Base-by-base conservation (phyloP, 108 stramenopile species). In the Conticribra weissflogii region DNA sequence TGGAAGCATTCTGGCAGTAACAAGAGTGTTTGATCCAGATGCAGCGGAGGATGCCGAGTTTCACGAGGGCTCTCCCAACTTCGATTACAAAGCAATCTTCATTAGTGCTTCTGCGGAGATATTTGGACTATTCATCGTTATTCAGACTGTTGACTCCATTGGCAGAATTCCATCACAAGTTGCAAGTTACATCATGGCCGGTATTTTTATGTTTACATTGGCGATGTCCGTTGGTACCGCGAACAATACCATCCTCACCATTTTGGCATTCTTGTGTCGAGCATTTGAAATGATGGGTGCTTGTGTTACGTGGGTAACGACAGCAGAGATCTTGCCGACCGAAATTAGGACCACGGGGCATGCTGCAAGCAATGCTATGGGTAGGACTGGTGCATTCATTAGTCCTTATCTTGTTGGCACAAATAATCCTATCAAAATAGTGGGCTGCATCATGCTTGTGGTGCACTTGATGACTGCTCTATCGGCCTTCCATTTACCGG, bases 291-390 rank as follows among this genome's bases (percentile, higher is more conserved):
- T 93, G 92, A 53, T 70, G 9, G 88, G 78, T 18, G 81, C 78
- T 8, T 88, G 87, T 59, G 66, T 69, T 0, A 83, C 88, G 29
- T 93, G 92, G 92, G 85, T 90, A 1, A 68, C 54, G 17, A 93
- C 92, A 1, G 87, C 92, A 8, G 92, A 93, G 67, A 81, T 93
- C 32, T 77, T 88, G 3, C 78, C 87, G 9, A 93, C 92, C 12
- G 92, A 93, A 50, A 83, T 93, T 51, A 79, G 92, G 24, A 83
- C 81, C 2, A 86, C 89, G 2, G 92, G 92, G 8, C 92, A 93
- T 59, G 72, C 74, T 30, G 82, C 85, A 21, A 86, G 89, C 18
- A 90, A 93, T 74, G 92, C 92, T 1, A 66, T 89, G 46, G 92
- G 87, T 14, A 72, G 89, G 48, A 63, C 83, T 18, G 89, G 92